Evolutionary conservation across 1,284 basidiomycete species (phyloP).

Genomic region (Crucibulum parvulum): DNA sequence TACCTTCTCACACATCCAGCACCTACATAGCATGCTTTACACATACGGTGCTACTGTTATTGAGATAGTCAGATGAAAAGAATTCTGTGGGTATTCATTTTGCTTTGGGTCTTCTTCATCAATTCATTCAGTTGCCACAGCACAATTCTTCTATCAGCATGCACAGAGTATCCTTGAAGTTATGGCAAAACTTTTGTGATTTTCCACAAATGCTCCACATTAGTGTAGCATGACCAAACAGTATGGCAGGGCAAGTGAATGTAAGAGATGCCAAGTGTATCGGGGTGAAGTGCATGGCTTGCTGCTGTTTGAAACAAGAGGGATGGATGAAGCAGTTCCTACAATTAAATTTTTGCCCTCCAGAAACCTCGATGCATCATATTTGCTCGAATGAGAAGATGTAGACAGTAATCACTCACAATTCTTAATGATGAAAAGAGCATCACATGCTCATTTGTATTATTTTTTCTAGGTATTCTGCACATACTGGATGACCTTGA

Average conservation of each 20-base stretch:
- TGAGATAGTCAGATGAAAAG: constrained; percentile 89
- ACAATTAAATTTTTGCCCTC: constrained; percentile 79
- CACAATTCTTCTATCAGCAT: constrained; percentile 79
- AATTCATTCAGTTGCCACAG: constrained; percentile 40
- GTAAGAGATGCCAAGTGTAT: constrained; percentile 80
- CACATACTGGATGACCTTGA: constrained; percentile 73
- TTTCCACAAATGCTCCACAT: constrained; percentile 9
- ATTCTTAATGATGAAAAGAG: neutral
- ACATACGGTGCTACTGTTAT: constrained; percentile 93
- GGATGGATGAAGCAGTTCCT: constrained; percentile 80
- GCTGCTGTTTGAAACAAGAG: constrained; percentile 79
- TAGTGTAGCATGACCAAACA: neutral
- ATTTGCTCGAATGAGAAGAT: constrained; percentile 74
- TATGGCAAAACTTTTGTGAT: constrained; percentile 83
- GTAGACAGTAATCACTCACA: constrained; percentile 62
- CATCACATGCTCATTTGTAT: constrained; percentile 17
- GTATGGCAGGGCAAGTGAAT: constrained; percentile 65
- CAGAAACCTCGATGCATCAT: constrained; percentile 58
- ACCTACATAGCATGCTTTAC: constrained; percentile 90
- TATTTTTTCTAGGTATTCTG: constrained; percentile 55
- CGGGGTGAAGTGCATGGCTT: constrained; percentile 81
- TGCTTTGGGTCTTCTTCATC: neutral
- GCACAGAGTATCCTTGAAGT: constrained; percentile 82
- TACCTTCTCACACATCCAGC: constrained; percentile 89
- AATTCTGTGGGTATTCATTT: constrained; percentile 68